phyloP scores from a whole-genome alignment of 2,329 filamentous ascomycete species.

The Fusarium sp. region DNA sequence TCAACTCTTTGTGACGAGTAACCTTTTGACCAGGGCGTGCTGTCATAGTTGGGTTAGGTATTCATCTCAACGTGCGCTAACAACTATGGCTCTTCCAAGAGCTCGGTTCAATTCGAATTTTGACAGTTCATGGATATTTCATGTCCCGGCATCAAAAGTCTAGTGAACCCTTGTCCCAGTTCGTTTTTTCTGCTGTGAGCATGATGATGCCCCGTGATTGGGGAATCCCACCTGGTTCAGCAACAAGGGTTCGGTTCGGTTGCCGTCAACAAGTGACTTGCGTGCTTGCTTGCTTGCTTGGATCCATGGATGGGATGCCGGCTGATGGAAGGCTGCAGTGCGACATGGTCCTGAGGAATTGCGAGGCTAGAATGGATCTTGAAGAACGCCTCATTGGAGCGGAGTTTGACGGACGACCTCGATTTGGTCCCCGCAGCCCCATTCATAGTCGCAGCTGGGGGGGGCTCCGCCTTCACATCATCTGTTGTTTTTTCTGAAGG shows the following conservation, averaged over 20 bases:
- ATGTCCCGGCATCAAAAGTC: background rate
- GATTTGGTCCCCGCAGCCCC: constrained; percentile 25
- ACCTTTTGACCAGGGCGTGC: constrained; percentile 9
- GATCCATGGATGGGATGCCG: background rate
- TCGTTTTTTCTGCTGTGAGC: background rate
- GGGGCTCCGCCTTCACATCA: constrained; percentile 25
- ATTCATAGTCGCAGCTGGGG: background rate
- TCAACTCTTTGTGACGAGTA: constrained; percentile 16
- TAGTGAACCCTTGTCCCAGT: background rate
- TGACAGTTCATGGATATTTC: background rate
- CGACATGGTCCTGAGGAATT: background rate
- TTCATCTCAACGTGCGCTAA: constrained; percentile 13
- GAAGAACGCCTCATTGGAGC: constrained; percentile 19
- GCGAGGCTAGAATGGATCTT: constrained; percentile 11
- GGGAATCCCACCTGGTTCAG: background rate
- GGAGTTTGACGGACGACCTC: constrained; percentile 5
- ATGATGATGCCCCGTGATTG: background rate
- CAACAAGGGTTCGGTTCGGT: constrained; percentile 6
- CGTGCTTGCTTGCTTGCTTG: background rate
- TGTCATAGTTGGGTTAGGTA: background rate
- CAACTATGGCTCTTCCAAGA: background rate
- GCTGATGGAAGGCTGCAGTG: background rate
- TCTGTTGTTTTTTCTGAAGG: constrained; percentile 2
- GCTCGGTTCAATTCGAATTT: background rate
- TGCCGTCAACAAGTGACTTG: constrained; percentile 16